Percentiles rank a stretch among this genome's conserved stretches.
These are phyloP conservation scores for Penicillium dipodomyicola DNA, from an alignment of 495 filamentous ascomycete species.

Conservation along the genomic window DNA sequence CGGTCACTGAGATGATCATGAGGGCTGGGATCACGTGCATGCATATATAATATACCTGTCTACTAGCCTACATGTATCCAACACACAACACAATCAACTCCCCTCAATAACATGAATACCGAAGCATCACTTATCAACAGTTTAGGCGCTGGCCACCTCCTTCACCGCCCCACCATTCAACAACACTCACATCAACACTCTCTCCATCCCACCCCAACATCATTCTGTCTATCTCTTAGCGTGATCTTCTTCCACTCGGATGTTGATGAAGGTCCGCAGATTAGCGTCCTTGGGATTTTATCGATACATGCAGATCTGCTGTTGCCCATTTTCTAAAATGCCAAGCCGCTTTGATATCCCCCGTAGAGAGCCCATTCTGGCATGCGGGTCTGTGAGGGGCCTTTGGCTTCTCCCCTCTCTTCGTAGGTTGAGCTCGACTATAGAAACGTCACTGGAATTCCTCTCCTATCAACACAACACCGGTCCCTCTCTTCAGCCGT, in stretches of 20 bases:
- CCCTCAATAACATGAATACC: too few relatives aligned
- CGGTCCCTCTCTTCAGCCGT: slow-evolving; percentile 24
- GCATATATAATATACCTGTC: too few relatives aligned
- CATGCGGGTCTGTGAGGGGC: slow-evolving; percentile 25
- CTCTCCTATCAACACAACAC: slow-evolving; percentile 26
- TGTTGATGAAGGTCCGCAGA: slow-evolving; percentile 28
- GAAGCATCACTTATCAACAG: too few relatives aligned
- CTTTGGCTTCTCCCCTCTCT: slow-evolving; percentile 14
- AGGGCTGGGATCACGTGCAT: too few relatives aligned
- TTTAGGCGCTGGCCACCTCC: too few relatives aligned
- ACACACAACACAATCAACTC: too few relatives aligned
- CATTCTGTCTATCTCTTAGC: slow-evolving; percentile 16
- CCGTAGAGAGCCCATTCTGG: slow-evolving; percentile 22
- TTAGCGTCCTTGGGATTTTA: slow-evolving; percentile 17
- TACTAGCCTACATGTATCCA: too few relatives aligned
- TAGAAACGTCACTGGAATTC: slow-evolving; percentile 39
- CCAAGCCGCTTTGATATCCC: slow-evolving; percentile 16
- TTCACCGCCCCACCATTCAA: too few relatives aligned
- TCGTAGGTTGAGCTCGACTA: slow-evolving; percentile 27
- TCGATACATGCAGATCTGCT: slow-evolving; percentile 24
- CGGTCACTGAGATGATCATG: too few relatives aligned
- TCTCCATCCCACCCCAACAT: slow-evolving; percentile 14
- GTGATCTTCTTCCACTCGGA: slow-evolving; percentile 13
- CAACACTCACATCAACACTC: too few relatives aligned
- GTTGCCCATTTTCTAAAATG: slow-evolving; percentile 15